These are phyloP conservation scores for Botrytis deweyae DNA, from an alignment of 2,329 filamentous ascomycete species.

Conservation along the genomic window DNA sequence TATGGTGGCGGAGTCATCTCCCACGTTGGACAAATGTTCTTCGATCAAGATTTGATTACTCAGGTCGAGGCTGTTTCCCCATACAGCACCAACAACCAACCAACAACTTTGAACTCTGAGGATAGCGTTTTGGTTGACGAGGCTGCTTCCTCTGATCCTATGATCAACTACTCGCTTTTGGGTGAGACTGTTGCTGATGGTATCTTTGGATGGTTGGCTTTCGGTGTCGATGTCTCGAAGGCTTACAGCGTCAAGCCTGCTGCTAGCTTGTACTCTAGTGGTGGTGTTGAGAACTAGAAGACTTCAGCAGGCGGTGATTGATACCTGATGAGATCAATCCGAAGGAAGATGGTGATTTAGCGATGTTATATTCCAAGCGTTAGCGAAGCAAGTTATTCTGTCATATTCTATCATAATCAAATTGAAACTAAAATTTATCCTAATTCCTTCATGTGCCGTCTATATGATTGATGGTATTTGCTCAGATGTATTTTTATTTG, in stretches of 20 bases:
- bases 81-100: conserved; percentile 49
- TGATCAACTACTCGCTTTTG: conserved; percentile 14
- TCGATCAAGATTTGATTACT: conserved; percentile 58
- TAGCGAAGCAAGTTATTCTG: not conserved
- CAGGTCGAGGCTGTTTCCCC: conserved; percentile 50
- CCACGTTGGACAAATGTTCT: conserved; percentile 65
- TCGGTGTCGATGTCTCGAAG: conserved; percentile 2
- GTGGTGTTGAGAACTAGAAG: not conserved
- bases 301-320: not conserved
- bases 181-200: conserved; percentile 12
- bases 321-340: not conserved
- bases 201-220: conserved; percentile 19
- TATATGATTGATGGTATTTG: not conserved
- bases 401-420: not conserved
- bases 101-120: conserved; percentile 48
- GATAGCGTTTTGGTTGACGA: conserved; percentile 40
- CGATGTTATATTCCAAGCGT: not conserved
- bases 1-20: conserved; percentile 45
- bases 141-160: conserved; percentile 13
- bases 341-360: not conserved
- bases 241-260: not conserved
- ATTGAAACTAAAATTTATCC: not conserved
- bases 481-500: rapidly evolving
- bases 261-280: conserved; percentile 9
- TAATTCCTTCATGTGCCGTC: not conserved